Evolutionary conservation across 352 stramenopile genomes (phyloP), one percentile per base, ranked within the genome.

Genomic region (Blastocystis sp.): DNA sequence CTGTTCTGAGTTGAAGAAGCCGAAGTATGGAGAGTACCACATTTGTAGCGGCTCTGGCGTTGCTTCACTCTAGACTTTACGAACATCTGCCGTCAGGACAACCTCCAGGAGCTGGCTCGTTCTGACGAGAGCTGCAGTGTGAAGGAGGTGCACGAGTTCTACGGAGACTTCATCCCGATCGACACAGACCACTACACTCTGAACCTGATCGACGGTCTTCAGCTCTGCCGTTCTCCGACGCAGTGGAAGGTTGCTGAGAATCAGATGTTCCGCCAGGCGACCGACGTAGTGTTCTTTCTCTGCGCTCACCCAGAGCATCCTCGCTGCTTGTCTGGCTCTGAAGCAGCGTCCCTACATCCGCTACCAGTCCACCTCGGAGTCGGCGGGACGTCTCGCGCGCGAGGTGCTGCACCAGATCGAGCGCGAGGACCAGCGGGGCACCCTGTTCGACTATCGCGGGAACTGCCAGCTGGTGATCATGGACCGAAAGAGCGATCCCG

Each of bases 171-270:
- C 91, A 92, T 98, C 66, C 95, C 97, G 11, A 95, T 99, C 63
- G 99, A 99, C 92, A 94, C 98, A 90, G 95, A 98, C 92, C 94
- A 99, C 53, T 97, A 98, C 91, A 97, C 97, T 63, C 94, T 99
- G 70, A 98, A 98, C 90, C 94, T 98, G 88, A 92, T 93, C 0
- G 92, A 95, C 79, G 94, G 92, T 20, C 82, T 97, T n/a, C 76
- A 91, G 65, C 81, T 93, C 26, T 88, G 66, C 73, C 39, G 73
- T 43, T 20, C 34, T 26, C 73, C 73, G 20, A 68, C 6, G 30
- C 73, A 85, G 73, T 90, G 26, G 94, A 94, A 92, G 92, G 91
- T 1, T 63, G 90, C 30, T 87, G 90, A 18, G 90, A 91, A 85
- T 26, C 59, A 65, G 24, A 78, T 92, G 90, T 45, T 93, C 92